A percentile compares a stretch with the other conserved stretches of the same genome.
Conservation (phyloP, 2,329 filamentous ascomycete genomes). For the Lithohypha guttulata region DNA sequence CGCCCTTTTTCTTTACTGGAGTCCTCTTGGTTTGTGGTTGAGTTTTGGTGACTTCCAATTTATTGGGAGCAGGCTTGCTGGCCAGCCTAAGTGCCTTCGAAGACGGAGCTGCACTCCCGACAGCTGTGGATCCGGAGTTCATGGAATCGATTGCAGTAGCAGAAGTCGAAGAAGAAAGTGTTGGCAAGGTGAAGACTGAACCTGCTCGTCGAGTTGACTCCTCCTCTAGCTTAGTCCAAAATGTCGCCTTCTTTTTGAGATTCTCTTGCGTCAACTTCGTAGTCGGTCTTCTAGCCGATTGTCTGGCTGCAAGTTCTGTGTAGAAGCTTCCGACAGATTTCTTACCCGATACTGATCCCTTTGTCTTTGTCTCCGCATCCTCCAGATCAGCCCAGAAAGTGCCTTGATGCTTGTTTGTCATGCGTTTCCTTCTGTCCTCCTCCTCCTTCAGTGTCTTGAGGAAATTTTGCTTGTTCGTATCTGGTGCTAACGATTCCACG, state of each 20-base stretch:
- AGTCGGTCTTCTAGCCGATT: constrained; percentile 6
- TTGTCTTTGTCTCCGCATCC: constrained; percentile 13
- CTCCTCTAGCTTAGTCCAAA: constrained; percentile 17
- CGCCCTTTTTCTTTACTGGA: too few species aligned
- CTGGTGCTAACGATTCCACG: constrained; percentile 14
- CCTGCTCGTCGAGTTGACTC: constrained; percentile 17
- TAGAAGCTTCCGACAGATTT: background rate
- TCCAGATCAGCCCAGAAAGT: constrained; percentile 21
- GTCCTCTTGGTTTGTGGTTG: background rate
- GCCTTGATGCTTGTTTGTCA: constrained; percentile 12
- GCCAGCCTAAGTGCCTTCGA: constrained; percentile 8
- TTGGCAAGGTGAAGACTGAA: constrained; percentile 17
- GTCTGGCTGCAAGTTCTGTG: background rate
- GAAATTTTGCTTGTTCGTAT: constrained; percentile 17
- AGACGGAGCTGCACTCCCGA: constrained; percentile 9
- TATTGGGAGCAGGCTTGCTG: too few species aligned
- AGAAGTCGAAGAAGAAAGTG: constrained; percentile 12
- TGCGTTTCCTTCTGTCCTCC: constrained; percentile 9
- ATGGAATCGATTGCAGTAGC: constrained; percentile 2
- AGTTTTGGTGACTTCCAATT: too few species aligned
- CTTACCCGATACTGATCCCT: background rate
- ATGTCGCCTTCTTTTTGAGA: constrained; percentile 11
- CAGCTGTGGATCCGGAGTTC: constrained; percentile 11
- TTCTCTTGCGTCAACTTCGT: constrained; percentile 1
- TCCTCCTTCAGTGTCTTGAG: constrained; percentile 17